Conservation (phyloP, 495 filamentous ascomycete genomes). For the Cudoniella acicularis region DNA sequence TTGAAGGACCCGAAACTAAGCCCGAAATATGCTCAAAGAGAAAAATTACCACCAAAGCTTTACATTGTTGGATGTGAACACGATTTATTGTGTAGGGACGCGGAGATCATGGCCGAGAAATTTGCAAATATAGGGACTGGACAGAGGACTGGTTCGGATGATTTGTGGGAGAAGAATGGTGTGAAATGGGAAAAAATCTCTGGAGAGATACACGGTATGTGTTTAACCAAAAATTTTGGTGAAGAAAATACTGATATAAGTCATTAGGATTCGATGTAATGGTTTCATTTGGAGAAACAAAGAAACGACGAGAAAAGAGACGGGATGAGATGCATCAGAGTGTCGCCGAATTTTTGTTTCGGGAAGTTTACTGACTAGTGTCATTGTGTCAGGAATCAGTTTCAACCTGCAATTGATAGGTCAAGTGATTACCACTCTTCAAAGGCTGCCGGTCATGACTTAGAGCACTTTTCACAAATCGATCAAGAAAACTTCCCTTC, state of each 20-base stretch:
- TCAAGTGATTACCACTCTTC: background rate
- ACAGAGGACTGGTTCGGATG: background rate
- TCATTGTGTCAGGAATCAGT: background rate
- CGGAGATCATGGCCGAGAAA: conserved; percentile 33
- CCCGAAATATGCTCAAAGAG: conserved; percentile 27
- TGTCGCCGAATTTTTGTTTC: conserved; percentile 22
- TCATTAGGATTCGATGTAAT: conserved; percentile 14
- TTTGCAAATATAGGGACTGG: conserved; percentile 25
- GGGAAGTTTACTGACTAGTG: conserved; percentile 20
- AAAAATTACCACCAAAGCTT: conserved; percentile 30
- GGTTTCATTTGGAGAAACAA: background rate
- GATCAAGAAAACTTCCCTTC: too few species aligned
- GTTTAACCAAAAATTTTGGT: background rate
- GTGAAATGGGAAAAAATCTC: conserved; percentile 19
- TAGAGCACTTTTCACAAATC: too few species aligned
- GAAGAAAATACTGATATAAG: background rate
- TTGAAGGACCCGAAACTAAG: conserved; percentile 34
- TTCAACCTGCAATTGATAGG: background rate
- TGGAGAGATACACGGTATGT: conserved; percentile 17
- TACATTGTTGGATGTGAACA: conserved; percentile 16
- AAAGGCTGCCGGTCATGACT: too few species aligned
- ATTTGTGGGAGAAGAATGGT: conserved; percentile 1
- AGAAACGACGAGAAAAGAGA: background rate
- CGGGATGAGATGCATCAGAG: conserved; percentile 10
- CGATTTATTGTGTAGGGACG: conserved; percentile 26